Percentiles rank a stretch among this genome's conserved stretches.
phyloP scores from a whole-genome alignment of 495 filamentous ascomycete genomes.

The Aspergillus indologenus region DNA sequence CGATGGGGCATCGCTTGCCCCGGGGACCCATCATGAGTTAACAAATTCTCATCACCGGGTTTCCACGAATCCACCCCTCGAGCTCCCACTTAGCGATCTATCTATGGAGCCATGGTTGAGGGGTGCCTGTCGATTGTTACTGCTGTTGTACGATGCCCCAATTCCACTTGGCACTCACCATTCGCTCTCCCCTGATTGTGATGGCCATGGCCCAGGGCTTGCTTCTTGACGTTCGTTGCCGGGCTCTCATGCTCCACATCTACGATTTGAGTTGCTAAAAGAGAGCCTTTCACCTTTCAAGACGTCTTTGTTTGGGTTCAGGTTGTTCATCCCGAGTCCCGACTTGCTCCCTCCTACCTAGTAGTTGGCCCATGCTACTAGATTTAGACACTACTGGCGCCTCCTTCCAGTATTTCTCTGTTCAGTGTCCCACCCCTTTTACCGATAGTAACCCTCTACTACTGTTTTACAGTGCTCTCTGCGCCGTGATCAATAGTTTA shows the following conservation, averaged over 20 bases:
- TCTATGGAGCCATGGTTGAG: slow-evolving; percentile 15
- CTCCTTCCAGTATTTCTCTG: background rate
- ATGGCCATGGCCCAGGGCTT: background rate
- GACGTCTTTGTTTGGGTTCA: background rate
- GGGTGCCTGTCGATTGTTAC: slow-evolving; percentile 31
- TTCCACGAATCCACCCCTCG: slow-evolving; percentile 4
- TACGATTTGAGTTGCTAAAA: slow-evolving; percentile 6
- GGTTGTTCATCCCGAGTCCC: background rate
- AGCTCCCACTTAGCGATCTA: slow-evolving; percentile 3
- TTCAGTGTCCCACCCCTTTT: background rate
- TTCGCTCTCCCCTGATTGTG: background rate
- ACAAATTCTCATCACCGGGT: background rate
- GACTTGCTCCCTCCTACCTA: too few species aligned
- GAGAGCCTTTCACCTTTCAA: background rate
- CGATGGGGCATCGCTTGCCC: slow-evolving; percentile 1
- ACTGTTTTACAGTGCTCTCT: background rate
- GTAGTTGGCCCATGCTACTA: slow-evolving; percentile 15
- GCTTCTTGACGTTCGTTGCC: background rate
- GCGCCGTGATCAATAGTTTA: background rate
- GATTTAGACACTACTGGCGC: slow-evolving; percentile 1
- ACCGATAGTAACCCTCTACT: background rate
- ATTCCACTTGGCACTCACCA: slow-evolving; percentile 2
- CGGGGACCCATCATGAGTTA: background rate
- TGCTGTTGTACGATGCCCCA: slow-evolving; percentile 15
- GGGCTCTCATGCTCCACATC: slow-evolving; percentile 9